phyloP scores from a whole-genome alignment of 768 basidiomycete species.

The Floccularia luteovirens region DNA sequence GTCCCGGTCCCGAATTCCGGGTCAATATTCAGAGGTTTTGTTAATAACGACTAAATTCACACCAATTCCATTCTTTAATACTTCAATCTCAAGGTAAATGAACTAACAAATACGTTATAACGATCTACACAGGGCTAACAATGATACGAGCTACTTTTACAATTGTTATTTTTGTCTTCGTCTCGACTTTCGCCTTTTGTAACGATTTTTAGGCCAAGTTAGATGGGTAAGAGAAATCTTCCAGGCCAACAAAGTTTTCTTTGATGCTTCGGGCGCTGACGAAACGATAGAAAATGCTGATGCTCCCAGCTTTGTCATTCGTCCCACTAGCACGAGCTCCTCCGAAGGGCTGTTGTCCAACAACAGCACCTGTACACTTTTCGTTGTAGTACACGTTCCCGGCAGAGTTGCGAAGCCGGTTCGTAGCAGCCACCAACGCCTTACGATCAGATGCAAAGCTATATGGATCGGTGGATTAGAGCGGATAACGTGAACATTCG shows the following conservation, averaged over 20 bases:
- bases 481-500: slow-evolving; percentile 1
- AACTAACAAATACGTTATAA: too few relatives aligned
- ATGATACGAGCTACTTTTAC: too few relatives aligned
- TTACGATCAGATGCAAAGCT: slow-evolving; percentile 83
- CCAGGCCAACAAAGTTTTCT: slow-evolving; percentile 87
- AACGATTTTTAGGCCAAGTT: slow-evolving; percentile 43
- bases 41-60: too few relatives aligned
- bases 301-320: slow-evolving; percentile 94
- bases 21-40: too few relatives aligned
- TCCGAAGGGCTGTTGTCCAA: slow-evolving; percentile 97
- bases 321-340: slow-evolving; percentile 91
- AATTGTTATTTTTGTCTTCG: background rate
- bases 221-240: slow-evolving; percentile 80
- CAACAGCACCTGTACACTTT: slow-evolving; percentile 96
- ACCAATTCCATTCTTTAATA: too few relatives aligned
- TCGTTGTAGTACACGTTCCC: slow-evolving; percentile 99
- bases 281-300: slow-evolving; percentile 66
- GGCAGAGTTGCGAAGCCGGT: slow-evolving; percentile 81
- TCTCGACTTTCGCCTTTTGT: background rate
- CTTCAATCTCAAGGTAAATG: too few relatives aligned
- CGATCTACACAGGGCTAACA: too few relatives aligned
- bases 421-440: slow-evolving; percentile 73
- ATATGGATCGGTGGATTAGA: slow-evolving; percentile 9
- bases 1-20: too few relatives aligned
- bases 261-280: slow-evolving; percentile 91